Evolutionary conservation across 768 basidiomycete species (phyloP).

Genomic region (Artomyces pyxidatus): DNA sequence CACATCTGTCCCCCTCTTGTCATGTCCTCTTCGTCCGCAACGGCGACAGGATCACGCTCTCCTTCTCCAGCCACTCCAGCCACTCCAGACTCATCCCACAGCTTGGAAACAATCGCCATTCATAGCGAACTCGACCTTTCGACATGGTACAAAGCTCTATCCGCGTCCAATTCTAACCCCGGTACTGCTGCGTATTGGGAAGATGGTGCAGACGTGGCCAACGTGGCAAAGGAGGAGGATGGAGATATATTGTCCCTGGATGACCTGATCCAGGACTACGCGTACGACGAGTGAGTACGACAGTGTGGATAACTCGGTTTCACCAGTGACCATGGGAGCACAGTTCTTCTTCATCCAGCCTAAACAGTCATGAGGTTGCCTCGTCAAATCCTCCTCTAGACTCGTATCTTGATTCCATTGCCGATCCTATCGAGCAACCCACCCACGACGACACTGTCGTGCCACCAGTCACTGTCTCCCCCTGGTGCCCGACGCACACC

Average conservation of each 20-base stretch:
- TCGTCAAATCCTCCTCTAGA: slow-evolving; percentile 1
- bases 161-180: slow-evolving; percentile 33
- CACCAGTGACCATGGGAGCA: slow-evolving; percentile 14
- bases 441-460: neutral
- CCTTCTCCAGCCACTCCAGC: slow-evolving; percentile 62
- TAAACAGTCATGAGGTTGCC: slow-evolving; percentile 1
- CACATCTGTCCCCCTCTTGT: slow-evolving; percentile 9
- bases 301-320: slow-evolving; percentile 9
- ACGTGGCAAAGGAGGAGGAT: slow-evolving; percentile 40
- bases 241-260: slow-evolving; percentile 57
- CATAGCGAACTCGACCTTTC: slow-evolving; percentile 44
- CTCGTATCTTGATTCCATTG: neutral
- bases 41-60: slow-evolving; percentile 52
- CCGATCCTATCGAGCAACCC: neutral
- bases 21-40: slow-evolving; percentile 56
- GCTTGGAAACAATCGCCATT: slow-evolving; percentile 40
- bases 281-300: slow-evolving; percentile 62
- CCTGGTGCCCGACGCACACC: slow-evolving; percentile 32
- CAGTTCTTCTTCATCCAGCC: slow-evolving; percentile 3
- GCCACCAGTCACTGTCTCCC: slow-evolving; percentile 6
- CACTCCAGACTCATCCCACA: slow-evolving; percentile 59
- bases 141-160: slow-evolving; percentile 50
- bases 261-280: slow-evolving; percentile 66
- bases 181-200: slow-evolving; percentile 34
- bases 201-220: slow-evolving; percentile 29